Conservation (phyloP, 306 rosid genomes). For the Sindora glabra region DNA sequence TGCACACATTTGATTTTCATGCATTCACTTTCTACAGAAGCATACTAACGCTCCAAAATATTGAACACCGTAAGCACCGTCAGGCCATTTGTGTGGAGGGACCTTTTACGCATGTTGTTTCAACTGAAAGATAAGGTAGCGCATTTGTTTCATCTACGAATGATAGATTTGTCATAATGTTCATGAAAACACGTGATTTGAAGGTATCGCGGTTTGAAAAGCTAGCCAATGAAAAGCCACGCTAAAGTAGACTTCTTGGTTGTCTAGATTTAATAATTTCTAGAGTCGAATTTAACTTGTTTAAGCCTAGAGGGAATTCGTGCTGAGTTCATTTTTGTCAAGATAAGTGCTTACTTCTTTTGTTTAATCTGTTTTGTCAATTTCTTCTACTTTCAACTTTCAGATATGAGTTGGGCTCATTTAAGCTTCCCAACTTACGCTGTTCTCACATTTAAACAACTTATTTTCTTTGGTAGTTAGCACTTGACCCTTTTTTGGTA, state of each 20-base stretch:
- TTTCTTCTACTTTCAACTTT: background rate
- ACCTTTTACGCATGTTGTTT: slow-evolving; percentile 20
- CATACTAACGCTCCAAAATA: slow-evolving; percentile 23
- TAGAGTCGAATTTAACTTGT: background rate
- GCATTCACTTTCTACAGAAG: slow-evolving; percentile 14
- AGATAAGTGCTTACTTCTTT: background rate
- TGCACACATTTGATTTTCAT: background rate
- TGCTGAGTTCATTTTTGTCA: background rate
- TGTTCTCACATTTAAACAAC: background rate
- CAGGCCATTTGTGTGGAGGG: slow-evolving; percentile 24
- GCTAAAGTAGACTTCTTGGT: background rate
- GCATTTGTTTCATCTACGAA: slow-evolving; percentile 11
- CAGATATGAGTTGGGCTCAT: background rate
- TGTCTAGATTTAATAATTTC: too few relatives aligned
- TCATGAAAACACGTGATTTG: slow-evolving; percentile 24
- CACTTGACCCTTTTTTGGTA: background rate
- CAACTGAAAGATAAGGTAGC: slow-evolving; percentile 23
- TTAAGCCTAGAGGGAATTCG: background rate
- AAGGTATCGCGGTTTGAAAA: slow-evolving; percentile 13
- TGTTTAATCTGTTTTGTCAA: background rate
- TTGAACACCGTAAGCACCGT: slow-evolving; percentile 24
- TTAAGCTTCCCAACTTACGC: background rate
- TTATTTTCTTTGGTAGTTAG: background rate
- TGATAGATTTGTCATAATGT: slow-evolving; percentile 19
- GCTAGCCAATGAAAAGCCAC: background rate